Percentiles rank a stretch among this genome's conserved stretches.
phyloP scores from a whole-genome alignment of 148 eudicot species.

The Fagopyrum tataricum region DNA sequence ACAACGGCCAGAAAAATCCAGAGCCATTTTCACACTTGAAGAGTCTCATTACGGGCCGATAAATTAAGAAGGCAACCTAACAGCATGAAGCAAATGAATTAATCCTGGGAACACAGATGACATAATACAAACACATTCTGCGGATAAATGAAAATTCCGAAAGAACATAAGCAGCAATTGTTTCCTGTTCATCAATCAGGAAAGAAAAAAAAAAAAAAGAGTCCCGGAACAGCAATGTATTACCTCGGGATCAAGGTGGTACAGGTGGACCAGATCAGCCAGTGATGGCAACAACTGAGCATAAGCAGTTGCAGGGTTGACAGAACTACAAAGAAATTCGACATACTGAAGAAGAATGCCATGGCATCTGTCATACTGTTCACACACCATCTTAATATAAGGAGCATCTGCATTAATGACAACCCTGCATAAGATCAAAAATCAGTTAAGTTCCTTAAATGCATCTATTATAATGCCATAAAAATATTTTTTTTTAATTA shows the following conservation, averaged over 20 bases:
- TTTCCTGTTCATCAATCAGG: neutral
- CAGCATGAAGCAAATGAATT: neutral
- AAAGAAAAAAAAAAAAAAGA: too few relatives aligned
- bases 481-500: too few relatives aligned
- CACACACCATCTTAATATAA: slow-evolving; percentile 90
- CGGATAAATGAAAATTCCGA: neutral
- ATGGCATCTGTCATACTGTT: slow-evolving; percentile 96
- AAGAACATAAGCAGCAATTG: neutral
- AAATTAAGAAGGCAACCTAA: slow-evolving; percentile 85
- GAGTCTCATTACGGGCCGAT: slow-evolving; percentile 95
- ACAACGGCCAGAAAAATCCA: slow-evolving; percentile 71
- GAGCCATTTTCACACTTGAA: slow-evolving; percentile 50
- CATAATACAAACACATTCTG: neutral
- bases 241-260: slow-evolving; percentile 99
- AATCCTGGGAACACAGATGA: neutral
- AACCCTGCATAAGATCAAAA: slow-evolving; percentile 49
- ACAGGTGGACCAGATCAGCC: slow-evolving; percentile 65
- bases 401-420: slow-evolving; percentile 79
- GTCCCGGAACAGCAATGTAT: neutral
- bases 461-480: too few relatives aligned
- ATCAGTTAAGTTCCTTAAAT: neutral
- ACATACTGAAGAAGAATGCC: slow-evolving; percentile 97
- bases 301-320: slow-evolving; percentile 61
- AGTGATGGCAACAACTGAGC: slow-evolving; percentile 79
- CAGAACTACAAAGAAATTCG: slow-evolving; percentile 77